Conservation (phyloP, 2,329 filamentous ascomycete genomes). For the Penicillium sp. region DNA sequence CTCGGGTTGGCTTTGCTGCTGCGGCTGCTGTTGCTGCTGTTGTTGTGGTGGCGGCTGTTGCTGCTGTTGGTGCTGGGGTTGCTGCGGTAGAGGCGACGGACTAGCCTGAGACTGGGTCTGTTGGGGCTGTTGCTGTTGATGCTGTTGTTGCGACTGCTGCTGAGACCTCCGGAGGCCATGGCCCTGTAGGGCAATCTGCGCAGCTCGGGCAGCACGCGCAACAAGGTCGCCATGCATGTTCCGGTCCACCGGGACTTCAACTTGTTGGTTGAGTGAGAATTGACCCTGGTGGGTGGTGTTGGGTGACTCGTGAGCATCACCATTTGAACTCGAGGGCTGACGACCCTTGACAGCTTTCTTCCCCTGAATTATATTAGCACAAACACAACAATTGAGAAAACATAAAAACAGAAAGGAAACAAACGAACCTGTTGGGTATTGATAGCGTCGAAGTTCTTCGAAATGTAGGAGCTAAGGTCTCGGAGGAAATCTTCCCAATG, state of each 20-base stretch:
- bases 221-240: conserved; percentile 49
- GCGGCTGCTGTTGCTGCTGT: conserved; percentile 25
- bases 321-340: conserved; percentile 38
- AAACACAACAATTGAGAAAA: background rate
- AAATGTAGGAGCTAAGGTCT: conserved; percentile 59
- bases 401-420: background rate
- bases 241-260: conserved; percentile 42
- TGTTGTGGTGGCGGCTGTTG: conserved; percentile 25
- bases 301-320: conserved; percentile 38
- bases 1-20: conserved; percentile 27
- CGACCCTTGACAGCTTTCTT: conserved; percentile 43
- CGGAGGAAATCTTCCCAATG: conserved; percentile 64
- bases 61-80: conserved; percentile 32
- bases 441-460: conserved; percentile 57
- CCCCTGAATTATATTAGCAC: conserved; percentile 31
- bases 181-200: conserved; percentile 50
- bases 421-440: conserved; percentile 48
- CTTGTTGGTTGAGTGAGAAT: conserved; percentile 41
- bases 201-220: conserved; percentile 49
- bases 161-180: conserved; percentile 41
- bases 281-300: conserved; percentile 44
- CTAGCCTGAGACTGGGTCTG: conserved; percentile 22
- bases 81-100: conserved; percentile 25
- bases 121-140: conserved; percentile 18
- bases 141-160: conserved; percentile 33